Conservation (phyloP, 148 eudicot species). For the Dysphania ambrosioides region DNA sequence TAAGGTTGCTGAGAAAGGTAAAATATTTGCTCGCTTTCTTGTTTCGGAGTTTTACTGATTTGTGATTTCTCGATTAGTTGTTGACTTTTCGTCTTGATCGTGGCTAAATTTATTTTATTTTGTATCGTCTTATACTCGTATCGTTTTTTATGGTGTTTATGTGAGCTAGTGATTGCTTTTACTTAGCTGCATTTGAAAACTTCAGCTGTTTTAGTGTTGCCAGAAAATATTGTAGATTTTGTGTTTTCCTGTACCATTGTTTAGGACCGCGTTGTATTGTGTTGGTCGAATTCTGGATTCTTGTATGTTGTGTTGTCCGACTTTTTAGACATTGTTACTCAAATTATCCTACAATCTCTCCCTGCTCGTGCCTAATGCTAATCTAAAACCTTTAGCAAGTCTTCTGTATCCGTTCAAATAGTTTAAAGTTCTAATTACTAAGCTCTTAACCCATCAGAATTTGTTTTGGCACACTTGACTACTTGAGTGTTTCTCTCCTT, state of each 20-base stretch:
- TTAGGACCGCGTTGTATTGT: neutral
- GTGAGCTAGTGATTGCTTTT: neutral
- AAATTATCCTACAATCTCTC: no score
- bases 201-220: no score
- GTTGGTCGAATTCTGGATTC: neutral
- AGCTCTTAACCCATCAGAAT: neutral
- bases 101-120: neutral
- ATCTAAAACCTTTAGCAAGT: neutral
- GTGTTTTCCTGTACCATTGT: no score
- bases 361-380: no score
- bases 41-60: neutral
- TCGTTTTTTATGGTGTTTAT: neutral
- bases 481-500: neutral
- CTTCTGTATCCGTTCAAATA: no score
- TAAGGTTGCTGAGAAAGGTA: conserved; percentile 84
- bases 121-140: neutral
- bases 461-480: no score
- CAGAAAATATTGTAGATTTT: no score
- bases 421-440: neutral
- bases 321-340: neutral
- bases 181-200: no score
- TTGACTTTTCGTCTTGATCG: neutral
- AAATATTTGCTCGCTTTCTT: neutral
- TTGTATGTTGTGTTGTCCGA: neutral
- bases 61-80: neutral